Conservation (phyloP, 805 yeast species). For the Barnettozyma populi region DNA sequence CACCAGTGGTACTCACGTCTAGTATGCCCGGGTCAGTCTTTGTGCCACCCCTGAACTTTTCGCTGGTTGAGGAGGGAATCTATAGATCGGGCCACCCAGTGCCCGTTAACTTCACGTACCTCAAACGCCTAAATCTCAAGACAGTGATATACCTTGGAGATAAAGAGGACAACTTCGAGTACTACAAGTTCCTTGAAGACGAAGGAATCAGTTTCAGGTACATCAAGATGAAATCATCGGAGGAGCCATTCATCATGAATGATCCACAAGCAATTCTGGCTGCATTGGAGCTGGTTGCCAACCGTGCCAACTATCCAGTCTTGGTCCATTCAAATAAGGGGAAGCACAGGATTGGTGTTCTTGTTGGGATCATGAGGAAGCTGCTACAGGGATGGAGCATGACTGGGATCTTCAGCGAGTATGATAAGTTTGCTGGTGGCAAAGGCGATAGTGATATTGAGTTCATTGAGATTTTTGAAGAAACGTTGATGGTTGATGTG, state of each 20-base stretch:
- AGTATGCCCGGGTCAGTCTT: constrained; percentile 21
- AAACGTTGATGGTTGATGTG: constrained; percentile 45
- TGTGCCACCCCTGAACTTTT: constrained; percentile 90
- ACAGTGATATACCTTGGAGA: constrained; percentile 86
- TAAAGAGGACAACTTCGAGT: constrained; percentile 57
- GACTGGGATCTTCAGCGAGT: constrained; percentile 91
- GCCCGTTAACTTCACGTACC: constrained; percentile 75
- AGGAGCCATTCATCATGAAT: constrained; percentile 62
- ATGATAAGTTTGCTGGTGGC: constrained; percentile 87
- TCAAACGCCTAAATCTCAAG: constrained; percentile 59
- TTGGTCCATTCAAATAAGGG: constrained; percentile 93
- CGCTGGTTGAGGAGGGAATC: constrained; percentile 80
- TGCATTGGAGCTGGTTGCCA: constrained; percentile 51
- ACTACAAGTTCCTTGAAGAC: constrained; percentile 59
- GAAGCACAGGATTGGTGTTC: constrained; percentile 88
- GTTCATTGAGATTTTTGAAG: constrained; percentile 79
- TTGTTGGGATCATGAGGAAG: constrained; percentile 87
- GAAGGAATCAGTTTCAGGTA: constrained; percentile 51
- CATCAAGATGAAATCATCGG: constrained; percentile 64
- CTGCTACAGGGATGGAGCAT: constrained; percentile 88
- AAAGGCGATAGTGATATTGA: constrained; percentile 91
- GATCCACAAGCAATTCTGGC: constrained; percentile 52
- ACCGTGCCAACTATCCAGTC: constrained; percentile 75
- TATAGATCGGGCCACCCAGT: constrained; percentile 94
- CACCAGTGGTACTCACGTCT: neutral